Base-by-base conservation (phyloP, 176 grass and related monocot species). In the Oryza nivara region DNA sequence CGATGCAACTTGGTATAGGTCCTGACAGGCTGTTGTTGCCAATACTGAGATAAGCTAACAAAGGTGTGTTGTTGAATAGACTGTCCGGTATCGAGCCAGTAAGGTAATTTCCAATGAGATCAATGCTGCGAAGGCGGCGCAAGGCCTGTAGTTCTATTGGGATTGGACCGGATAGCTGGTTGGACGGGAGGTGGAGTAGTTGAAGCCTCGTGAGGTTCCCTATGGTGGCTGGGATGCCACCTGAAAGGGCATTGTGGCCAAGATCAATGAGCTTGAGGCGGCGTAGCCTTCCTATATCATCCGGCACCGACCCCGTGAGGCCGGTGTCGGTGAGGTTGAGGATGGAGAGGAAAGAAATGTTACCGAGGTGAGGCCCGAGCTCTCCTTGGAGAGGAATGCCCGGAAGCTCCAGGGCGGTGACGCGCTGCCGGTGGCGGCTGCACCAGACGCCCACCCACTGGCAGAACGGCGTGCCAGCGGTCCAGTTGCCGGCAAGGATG, bases 1-100 rank as follows among this genome's bases (percentile, higher is more conserved):
- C 64, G 16, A 84, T 23, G 41, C 46, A n/a, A 23, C 67, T 0
- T 20, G 82, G 73, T 68, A 84, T 70, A 0, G n/a, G 15, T 13
- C 82, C 82, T 6, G 73, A 77, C 0, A 84, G 5, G 3, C 47
- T 76, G 3, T 84, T 84, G 36, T 68, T 43, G 30, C 34, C 65
- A 9, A 84, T 0, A 13, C 6, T 3, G 8, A 77, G 28, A 15
- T 1, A 0, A 0, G 11, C 5, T 8, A 84, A 16, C 0, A 10
- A 69, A 69, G 65, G 65, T 0, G 65, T 70, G 5, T 68, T 45
- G 3, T 84, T 84, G 65, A 84, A 84, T 2, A 84, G 3, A 45
- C 41, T 2, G 0, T 17, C 1, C 2, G 52, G 54, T 58, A 63
- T 63, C 1, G 20, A 54, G 0, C 52, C 74, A 38, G 17, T 58